Evolutionary conservation across 768 basidiomycete species (phyloP).

Genomic region (Termitomyces bulborhizus): DNA sequence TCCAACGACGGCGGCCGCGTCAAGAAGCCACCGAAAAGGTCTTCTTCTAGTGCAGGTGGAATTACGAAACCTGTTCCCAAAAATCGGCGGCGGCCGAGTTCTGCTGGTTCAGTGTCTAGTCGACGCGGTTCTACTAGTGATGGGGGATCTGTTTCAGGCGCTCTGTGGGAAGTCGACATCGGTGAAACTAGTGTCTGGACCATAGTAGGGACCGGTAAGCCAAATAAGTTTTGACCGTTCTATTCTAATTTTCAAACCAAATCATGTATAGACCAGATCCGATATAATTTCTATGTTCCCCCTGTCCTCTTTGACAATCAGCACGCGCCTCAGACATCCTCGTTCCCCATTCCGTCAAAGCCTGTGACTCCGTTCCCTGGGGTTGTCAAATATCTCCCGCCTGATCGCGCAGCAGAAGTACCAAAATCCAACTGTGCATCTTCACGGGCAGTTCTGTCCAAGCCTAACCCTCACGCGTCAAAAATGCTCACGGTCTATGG

Average conservation of each 20-base stretch:
- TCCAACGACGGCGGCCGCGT: slow-evolving; percentile 84
- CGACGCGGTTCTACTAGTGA: slow-evolving; percentile 66
- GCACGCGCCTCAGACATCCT: slow-evolving; percentile 60
- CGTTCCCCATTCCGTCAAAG: slow-evolving; percentile 76
- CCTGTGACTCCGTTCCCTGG: slow-evolving; percentile 82
- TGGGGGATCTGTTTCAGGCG: slow-evolving; percentile 65
- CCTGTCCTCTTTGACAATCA: slow-evolving; percentile 79
- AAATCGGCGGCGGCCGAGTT: slow-evolving; percentile 68
- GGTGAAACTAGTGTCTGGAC: slow-evolving; percentile 95
- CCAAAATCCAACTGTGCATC: slow-evolving; percentile 67
- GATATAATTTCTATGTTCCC: slow-evolving; percentile 92
- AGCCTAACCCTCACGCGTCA: slow-evolving; percentile 71
- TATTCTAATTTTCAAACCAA: background rate
- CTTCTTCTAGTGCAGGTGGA: slow-evolving; percentile 66
- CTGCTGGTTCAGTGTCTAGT: slow-evolving; percentile 64
- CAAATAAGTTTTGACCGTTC: background rate
- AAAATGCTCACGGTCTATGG: slow-evolving; percentile 86
- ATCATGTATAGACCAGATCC: slow-evolving; percentile 62
- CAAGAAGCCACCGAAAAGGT: slow-evolving; percentile 62
- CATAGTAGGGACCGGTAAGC: slow-evolving; percentile 82
- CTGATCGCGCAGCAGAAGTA: slow-evolving; percentile 78
- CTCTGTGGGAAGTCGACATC: slow-evolving; percentile 85
- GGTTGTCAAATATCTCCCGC: slow-evolving; percentile 87
- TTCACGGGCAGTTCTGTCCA: slow-evolving; percentile 62
- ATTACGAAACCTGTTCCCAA: slow-evolving; percentile 46